phyloP scores from a whole-genome alignment of 139 green algal genomes.

The Axilococcus clingmanii region DNA sequence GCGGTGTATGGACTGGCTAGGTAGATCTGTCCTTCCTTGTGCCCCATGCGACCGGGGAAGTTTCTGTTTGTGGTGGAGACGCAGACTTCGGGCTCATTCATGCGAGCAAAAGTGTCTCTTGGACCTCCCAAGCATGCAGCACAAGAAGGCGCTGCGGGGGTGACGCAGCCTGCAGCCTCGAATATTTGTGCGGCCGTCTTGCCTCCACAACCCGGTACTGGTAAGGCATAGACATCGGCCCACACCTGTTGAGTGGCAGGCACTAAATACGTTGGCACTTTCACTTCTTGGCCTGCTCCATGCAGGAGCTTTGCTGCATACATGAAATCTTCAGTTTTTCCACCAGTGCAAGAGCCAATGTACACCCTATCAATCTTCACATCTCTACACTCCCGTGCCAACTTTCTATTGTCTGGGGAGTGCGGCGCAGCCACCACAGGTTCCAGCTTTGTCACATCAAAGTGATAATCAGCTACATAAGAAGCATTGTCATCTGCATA shows the following conservation, averaged over 20 bases:
- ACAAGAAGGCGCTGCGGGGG: slow-evolving; percentile 78
- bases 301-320: slow-evolving; percentile 83
- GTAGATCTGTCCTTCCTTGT: slow-evolving; percentile 95
- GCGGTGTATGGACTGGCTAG: slow-evolving; percentile 88
- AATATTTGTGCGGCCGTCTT: slow-evolving; percentile 94
- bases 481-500: slow-evolving; percentile 62
- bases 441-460: slow-evolving; percentile 91
- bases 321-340: slow-evolving; percentile 94
- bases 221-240: slow-evolving; percentile 84
- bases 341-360: slow-evolving; percentile 82
- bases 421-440: slow-evolving; percentile 88
- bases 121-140: slow-evolving; percentile 88
- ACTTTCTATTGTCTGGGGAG: slow-evolving; percentile 92
- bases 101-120: slow-evolving; percentile 87
- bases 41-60: slow-evolving; percentile 94
- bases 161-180: slow-evolving; percentile 76
- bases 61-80: slow-evolving; percentile 96
- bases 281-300: slow-evolving; percentile 63
- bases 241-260: slow-evolving; percentile 95
- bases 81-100: slow-evolving; percentile 91
- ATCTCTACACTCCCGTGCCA: slow-evolving; percentile 70
- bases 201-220: slow-evolving; percentile 83
- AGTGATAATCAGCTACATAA: slow-evolving; percentile 52
- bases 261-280: slow-evolving; percentile 93
- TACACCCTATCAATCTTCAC: slow-evolving; percentile 91